Evolutionary conservation across 176 grass and related monocot genomes (phyloP).

Genomic region (Juncus effusus): DNA sequence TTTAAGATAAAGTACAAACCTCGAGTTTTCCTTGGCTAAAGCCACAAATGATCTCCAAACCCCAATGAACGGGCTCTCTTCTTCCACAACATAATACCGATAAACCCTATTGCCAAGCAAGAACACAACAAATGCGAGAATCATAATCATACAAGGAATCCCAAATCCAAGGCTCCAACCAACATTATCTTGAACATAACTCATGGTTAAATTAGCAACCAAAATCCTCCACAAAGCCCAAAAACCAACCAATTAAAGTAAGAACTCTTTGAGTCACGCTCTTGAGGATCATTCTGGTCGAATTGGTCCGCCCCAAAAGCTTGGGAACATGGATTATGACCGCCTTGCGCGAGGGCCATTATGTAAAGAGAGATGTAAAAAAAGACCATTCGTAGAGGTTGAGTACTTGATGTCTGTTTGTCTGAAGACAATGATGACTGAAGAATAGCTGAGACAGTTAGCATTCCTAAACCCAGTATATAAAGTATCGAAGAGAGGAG

Average conservation of each 20-base stretch:
- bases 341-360: slow-evolving; percentile 54
- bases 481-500: slow-evolving; percentile 52
- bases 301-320: slow-evolving; percentile 43
- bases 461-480: slow-evolving; percentile 46
- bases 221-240: slow-evolving; percentile 48
- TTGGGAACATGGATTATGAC: slow-evolving; percentile 61
- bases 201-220: slow-evolving; percentile 35
- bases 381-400: slow-evolving; percentile 30
- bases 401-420: slow-evolving; percentile 21
- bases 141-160: slow-evolving; percentile 52
- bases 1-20: background rate
- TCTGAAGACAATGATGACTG: background rate
- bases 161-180: slow-evolving; percentile 65
- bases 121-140: slow-evolving; percentile 35
- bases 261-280: slow-evolving; percentile 43
- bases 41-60: slow-evolving; percentile 9
- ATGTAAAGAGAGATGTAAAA: slow-evolving; percentile 66
- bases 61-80: slow-evolving; percentile 37
- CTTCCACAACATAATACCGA: slow-evolving; percentile 34
- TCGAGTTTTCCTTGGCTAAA: slow-evolving; percentile 9
- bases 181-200: slow-evolving; percentile 68
- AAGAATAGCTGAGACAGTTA: slow-evolving; percentile 34
- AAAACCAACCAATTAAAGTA: slow-evolving; percentile 93
- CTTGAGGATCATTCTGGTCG: slow-evolving; percentile 42
- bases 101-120: slow-evolving; percentile 41